A percentile compares a stretch with the other conserved stretches of the same genome.
Evolutionary conservation across 768 basidiomycete species (phyloP).

Genomic region (Coprinopsis cinerea): DNA sequence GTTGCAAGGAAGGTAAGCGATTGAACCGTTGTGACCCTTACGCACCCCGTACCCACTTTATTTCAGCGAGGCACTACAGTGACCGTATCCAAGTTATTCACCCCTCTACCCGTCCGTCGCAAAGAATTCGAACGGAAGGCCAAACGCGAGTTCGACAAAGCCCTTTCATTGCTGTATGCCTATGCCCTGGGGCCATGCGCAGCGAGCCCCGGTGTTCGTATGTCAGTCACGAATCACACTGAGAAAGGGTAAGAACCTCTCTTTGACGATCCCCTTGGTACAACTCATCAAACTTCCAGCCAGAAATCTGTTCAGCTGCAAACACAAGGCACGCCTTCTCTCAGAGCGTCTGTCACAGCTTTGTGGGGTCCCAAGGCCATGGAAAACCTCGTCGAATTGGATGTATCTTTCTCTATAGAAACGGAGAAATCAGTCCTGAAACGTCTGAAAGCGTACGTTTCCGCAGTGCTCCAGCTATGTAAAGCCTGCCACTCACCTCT

Average conservation of each 20-base stretch:
- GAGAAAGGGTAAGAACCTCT: constrained; percentile 58
- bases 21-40: not conserved
- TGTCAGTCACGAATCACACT: constrained; percentile 65
- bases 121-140: constrained; percentile 87
- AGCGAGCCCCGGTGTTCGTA: constrained; percentile 61
- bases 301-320: constrained; percentile 64
- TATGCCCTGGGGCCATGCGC: constrained; percentile 90
- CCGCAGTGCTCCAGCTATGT: not conserved
- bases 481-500: not conserved
- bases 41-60: not conserved
- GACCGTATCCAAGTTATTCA: constrained; percentile 64
- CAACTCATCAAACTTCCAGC: constrained; percentile 24
- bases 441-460: constrained; percentile 21
- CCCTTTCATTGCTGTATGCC: constrained; percentile 72
- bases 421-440: constrained; percentile 50
- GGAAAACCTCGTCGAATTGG: constrained; percentile 69
- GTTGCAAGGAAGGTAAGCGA: constrained; percentile 75
- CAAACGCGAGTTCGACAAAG: constrained; percentile 87
- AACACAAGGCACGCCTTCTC: constrained; percentile 61
- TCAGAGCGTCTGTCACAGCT: constrained; percentile 58
- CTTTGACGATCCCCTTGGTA: not conserved
- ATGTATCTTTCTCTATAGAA: constrained; percentile 63
- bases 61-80: constrained; percentile 84
- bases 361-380: constrained; percentile 84
- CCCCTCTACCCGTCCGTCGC: constrained; percentile 79